A percentile compares a stretch with the other conserved stretches of the same genome.
These are phyloP conservation scores for Termitomyces sp. DNA, from an alignment of 768 basidiomycete genomes.

Conservation along the genomic window DNA sequence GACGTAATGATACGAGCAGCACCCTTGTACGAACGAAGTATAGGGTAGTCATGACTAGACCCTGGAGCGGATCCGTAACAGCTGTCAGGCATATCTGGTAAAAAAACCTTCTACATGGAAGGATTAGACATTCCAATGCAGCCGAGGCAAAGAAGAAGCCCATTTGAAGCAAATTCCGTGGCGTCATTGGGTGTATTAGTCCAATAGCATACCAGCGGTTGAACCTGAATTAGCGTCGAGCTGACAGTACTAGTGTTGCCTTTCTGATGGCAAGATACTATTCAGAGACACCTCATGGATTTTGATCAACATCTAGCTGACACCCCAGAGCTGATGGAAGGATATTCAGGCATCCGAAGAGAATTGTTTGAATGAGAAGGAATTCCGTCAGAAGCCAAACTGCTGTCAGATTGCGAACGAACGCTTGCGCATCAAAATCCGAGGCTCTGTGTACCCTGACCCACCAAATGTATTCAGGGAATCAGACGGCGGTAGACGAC, in stretches of 20 bases:
- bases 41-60: too few species aligned
- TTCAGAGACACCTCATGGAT: background rate
- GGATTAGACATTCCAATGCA: too few species aligned
- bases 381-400: background rate
- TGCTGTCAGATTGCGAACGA: background rate
- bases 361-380: background rate
- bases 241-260: background rate
- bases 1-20: background rate
- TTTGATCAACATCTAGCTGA: background rate
- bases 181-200: too few species aligned
- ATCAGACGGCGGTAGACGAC: too few species aligned
- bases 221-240: background rate
- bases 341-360: background rate
- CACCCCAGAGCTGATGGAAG: background rate
- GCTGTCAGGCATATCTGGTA: too few species aligned
- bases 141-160: too few species aligned
- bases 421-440: background rate
- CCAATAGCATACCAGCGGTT: background rate
- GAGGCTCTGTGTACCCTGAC: background rate
- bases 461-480: background rate
- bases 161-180: too few species aligned
- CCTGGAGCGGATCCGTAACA: too few species aligned
- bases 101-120: too few species aligned
- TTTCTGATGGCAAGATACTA: background rate
- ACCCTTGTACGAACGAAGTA: too few species aligned